A percentile compares a stretch with the other conserved stretches of the same genome.
Conservation (phyloP, 768 basidiomycete species). For the Rhodotorula graminis region DNA sequence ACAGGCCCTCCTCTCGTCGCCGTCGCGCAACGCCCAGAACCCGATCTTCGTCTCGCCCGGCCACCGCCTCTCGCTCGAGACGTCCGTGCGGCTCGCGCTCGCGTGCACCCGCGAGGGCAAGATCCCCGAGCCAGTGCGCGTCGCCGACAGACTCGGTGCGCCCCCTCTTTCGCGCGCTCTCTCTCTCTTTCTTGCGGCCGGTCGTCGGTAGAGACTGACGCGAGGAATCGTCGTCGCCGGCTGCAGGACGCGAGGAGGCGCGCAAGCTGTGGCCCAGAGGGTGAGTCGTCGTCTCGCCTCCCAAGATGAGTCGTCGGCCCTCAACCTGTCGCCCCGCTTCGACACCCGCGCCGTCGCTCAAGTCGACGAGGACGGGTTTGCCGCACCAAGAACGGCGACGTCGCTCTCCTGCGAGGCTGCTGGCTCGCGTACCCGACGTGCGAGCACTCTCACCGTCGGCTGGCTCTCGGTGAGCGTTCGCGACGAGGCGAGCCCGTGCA, state of each 20-base stretch:
- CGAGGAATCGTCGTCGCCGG: neutral
- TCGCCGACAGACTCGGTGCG: slow-evolving; percentile 42
- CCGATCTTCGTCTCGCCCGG: slow-evolving; percentile 44
- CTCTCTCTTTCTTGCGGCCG: neutral
- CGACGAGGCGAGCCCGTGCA: no score
- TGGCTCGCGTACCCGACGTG: no score
- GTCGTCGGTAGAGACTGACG: neutral
- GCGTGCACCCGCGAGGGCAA: slow-evolving; percentile 27
- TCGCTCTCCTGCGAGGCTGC: no score
- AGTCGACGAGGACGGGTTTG: no score
- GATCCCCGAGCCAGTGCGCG: slow-evolving; percentile 44
- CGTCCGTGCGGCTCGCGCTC: slow-evolving; percentile 35
- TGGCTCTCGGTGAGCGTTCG: no score
- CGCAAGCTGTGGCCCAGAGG: neutral
- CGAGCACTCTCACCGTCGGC: no score
- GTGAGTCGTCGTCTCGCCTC: neutral
- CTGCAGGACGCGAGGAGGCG: neutral
- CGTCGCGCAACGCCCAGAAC: slow-evolving; percentile 30
- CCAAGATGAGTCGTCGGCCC: no score
- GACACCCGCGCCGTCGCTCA: no score
- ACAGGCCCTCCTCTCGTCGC: slow-evolving; percentile 39
- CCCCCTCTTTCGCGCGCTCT: neutral
- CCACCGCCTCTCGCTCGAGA: slow-evolving; percentile 39
- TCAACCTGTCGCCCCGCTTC: no score
- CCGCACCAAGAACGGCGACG: no score